Evolutionary conservation across 345 rosid genomes (phyloP), one percentile per base, ranked within the genome.

Genomic region (Salix suchowensis): DNA sequence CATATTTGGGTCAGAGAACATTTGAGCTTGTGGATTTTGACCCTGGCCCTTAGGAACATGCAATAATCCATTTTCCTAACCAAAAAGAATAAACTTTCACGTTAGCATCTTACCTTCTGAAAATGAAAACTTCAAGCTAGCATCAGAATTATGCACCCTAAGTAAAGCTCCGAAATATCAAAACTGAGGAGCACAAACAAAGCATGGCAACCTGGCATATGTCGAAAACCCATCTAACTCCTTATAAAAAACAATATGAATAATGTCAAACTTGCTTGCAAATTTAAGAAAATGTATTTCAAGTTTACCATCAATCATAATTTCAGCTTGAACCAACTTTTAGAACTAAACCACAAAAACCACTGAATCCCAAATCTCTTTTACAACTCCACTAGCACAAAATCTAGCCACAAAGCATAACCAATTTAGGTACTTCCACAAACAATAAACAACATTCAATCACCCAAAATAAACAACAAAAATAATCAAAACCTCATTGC

Each of bases 1-100:
- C 98, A 96, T 94, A 82, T 96, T 96, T 21, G 98, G 99, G 84
- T 96, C 99, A 78, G 99, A 94, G 78, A 96, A 91, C 99, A 96
- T 96, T 76, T 92, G 97, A 1, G 99, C 99, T 84, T 96, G 99
- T 4, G 98, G 78, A 82, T 96, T 96, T 77, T 78, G 89, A 65
- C 81, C 92, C 83, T 91, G 89, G 2, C 91, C 98, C 79, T 91
- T 94, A 0, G 98, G 99, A 80, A 96, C 97, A 84, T 74, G 72
- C 75, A 96, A 77, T 73, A 96, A 87, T 64, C 99, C 98, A 83
- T 96, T 94, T 83, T 96, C 99, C 99, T 96, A 82, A 80, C 12
- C 21, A 68, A 83, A 68, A 68, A 40, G 3, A 60, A 28, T 4
- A 65, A 62, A 50, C 24, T 19, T 23, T 30, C 10, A 65, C 34